Evolutionary conservation across 1,284 basidiomycete species (phyloP).

Genomic region (Retiboletus flavoniger): DNA sequence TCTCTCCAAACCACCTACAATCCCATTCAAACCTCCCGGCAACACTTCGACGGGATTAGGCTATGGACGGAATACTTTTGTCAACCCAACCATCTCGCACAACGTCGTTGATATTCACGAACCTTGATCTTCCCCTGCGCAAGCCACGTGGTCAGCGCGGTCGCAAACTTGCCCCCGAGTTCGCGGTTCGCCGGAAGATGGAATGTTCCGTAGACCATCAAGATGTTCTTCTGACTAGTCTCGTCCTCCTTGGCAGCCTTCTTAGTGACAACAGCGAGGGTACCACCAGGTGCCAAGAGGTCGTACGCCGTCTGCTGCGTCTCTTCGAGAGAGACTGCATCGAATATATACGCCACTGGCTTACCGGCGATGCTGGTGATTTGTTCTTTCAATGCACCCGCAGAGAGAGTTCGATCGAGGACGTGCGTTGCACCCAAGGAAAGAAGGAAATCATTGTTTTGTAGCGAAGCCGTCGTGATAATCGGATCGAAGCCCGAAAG

Average conservation of each 20-base stretch:
- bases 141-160: slow-evolving; percentile 18
- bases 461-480: slow-evolving; percentile 40
- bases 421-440: slow-evolving; percentile 43
- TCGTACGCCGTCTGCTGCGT: slow-evolving; percentile 20
- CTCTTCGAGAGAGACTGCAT: slow-evolving; percentile 13
- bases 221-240: background rate
- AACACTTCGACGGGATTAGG: slow-evolving; percentile 22
- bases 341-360: slow-evolving; percentile 10
- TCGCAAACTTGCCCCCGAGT: slow-evolving; percentile 14
- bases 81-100: background rate
- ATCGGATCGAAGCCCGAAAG: slow-evolving; percentile 40
- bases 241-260: background rate
- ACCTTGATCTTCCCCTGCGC: slow-evolving; percentile 26
- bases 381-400: slow-evolving; percentile 2
- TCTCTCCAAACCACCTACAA: slow-evolving; percentile 11
- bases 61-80: background rate
- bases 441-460: slow-evolving; percentile 37
- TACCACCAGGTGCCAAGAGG: slow-evolving; percentile 15
- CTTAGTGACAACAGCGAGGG: slow-evolving; percentile 10
- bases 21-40: slow-evolving; percentile 14
- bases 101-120: background rate
- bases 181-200: slow-evolving; percentile 11
- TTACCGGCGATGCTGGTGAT: background rate
- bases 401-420: slow-evolving; percentile 31
- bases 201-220: slow-evolving; percentile 13